phyloP scores from a whole-genome alignment of 257 asterid species.

The Parsonsia alboflavescens region DNA sequence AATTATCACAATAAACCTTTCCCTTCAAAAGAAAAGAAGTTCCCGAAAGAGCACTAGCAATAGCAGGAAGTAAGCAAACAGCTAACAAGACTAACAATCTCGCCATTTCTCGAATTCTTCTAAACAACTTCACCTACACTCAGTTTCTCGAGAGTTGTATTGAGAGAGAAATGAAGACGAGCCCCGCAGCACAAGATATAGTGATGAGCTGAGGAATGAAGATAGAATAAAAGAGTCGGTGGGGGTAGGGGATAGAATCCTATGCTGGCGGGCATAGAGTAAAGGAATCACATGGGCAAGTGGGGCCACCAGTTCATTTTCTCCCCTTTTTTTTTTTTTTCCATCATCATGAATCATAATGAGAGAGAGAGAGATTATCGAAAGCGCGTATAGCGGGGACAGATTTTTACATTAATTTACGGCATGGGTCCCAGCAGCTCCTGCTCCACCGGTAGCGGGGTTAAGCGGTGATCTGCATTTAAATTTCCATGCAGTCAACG shows the following conservation, averaged over 20 bases:
- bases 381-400: slow-evolving; percentile 9
- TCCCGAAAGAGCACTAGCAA: slow-evolving; percentile 23
- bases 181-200: neutral
- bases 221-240: slow-evolving; percentile 13
- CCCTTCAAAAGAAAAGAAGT: slow-evolving; percentile 43
- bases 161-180: no score
- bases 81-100: slow-evolving; percentile 34
- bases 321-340: neutral
- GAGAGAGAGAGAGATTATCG: neutral
- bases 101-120: slow-evolving; percentile 35
- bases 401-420: neutral
- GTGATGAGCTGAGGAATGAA: slow-evolving; percentile 3
- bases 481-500: neutral
- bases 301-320: neutral
- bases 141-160: neutral
- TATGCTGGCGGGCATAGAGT: slow-evolving; percentile 13
- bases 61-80: slow-evolving; percentile 35
- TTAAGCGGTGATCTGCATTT: neutral
- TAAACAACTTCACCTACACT: neutral
- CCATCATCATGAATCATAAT: neutral
- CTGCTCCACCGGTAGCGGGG: neutral
- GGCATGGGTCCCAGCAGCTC: neutral
- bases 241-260: slow-evolving; percentile 2
- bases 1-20: slow-evolving; percentile 57
- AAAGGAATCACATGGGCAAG: slow-evolving; percentile 6